These are phyloP conservation scores for Geotrichum reessii DNA, from an alignment of 1,139 yeast genomes.

Conservation along the genomic window DNA sequence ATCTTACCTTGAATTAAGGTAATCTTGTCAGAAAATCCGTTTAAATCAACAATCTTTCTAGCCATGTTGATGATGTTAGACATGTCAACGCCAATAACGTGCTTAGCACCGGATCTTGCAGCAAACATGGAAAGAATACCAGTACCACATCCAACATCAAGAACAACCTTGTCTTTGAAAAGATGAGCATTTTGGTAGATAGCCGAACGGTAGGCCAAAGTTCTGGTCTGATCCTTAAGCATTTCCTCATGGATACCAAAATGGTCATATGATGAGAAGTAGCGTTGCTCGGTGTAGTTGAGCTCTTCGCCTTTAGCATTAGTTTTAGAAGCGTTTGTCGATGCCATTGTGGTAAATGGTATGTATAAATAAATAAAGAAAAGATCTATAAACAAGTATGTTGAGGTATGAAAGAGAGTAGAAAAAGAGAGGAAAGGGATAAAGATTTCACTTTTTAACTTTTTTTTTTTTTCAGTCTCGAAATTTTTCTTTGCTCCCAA, in stretches of 20 bases:
- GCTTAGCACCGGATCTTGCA: conserved; percentile 96
- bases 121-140: conserved; percentile 98
- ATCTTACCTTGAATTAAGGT: conserved; percentile 88
- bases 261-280: conserved; percentile 92
- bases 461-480: conserved; percentile 2
- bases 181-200: conserved; percentile 84
- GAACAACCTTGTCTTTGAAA: conserved; percentile 89
- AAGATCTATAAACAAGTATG: neutral
- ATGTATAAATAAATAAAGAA: neutral
- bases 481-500: conserved; percentile 14
- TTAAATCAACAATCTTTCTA: conserved; percentile 69
- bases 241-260: conserved; percentile 98
- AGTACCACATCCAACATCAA: conserved; percentile 98
- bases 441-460: neutral
- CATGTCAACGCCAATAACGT: conserved; percentile 96
- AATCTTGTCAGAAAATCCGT: conserved; percentile 82
- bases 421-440: neutral
- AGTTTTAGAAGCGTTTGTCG: conserved; percentile 7
- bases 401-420: neutral
- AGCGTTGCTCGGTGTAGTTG: conserved; percentile 68
- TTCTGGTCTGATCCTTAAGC: conserved; percentile 93
- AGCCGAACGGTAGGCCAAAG: conserved; percentile 86
- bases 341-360: conserved; percentile 3
- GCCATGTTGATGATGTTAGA: conserved; percentile 95
- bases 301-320: conserved; percentile 18